Percentiles rank a stretch among this genome's conserved stretches.
These are phyloP conservation scores for Quillaja saponaria DNA, from an alignment of 306 rosid genomes.

Conservation along the genomic window DNA sequence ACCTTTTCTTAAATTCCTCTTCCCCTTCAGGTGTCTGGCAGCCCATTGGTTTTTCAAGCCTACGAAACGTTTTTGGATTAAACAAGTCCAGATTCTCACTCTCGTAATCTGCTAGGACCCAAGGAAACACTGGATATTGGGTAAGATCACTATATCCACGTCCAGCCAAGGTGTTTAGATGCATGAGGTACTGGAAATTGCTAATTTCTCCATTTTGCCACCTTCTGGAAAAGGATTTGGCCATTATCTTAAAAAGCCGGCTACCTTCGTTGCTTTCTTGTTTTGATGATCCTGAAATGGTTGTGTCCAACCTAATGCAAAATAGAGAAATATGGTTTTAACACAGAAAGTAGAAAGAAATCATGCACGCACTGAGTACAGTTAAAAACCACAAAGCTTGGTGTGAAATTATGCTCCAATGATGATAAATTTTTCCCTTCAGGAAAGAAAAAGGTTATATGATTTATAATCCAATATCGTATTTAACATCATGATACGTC, in stretches of 20 bases:
- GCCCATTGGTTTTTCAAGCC: slow-evolving; percentile 93
- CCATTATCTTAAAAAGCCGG: slow-evolving; percentile 83
- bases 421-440: too few species aligned
- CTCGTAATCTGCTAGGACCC: slow-evolving; percentile 97
- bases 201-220: slow-evolving; percentile 99
- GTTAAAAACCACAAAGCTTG: too few species aligned
- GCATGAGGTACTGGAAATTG: slow-evolving; percentile 99
- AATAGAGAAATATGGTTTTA: slow-evolving; percentile 13
- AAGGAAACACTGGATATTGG: slow-evolving; percentile 98
- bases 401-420: too few species aligned
- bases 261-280: slow-evolving; percentile 96
- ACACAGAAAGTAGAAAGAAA: too few species aligned
- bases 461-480: slow-evolving; percentile 22
- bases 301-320: slow-evolving; percentile 87
- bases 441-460: slow-evolving; percentile 2
- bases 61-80: slow-evolving; percentile 83
- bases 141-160: slow-evolving; percentile 99
- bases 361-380: too few species aligned
- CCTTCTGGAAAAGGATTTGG: slow-evolving; percentile 95
- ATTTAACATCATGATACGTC: not conserved
- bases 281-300: slow-evolving; percentile 93
- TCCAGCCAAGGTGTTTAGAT: slow-evolving; percentile 99
- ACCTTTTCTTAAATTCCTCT: slow-evolving; percentile 95
- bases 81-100: slow-evolving; percentile 77
- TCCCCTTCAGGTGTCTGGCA: slow-evolving; percentile 99